Conservation (phyloP, 371 early-diverging fungal genomes). For the Circinella minor region DNA sequence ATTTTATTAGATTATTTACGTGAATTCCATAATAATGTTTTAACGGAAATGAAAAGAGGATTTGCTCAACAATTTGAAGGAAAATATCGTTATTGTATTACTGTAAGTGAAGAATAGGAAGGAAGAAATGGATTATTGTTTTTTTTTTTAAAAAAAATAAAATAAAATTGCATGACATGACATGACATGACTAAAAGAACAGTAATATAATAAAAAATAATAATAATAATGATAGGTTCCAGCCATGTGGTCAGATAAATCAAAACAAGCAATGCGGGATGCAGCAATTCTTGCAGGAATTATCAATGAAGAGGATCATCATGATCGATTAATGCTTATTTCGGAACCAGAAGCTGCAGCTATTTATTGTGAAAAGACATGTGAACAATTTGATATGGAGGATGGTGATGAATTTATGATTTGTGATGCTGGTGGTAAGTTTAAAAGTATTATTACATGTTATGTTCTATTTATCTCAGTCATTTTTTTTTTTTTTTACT, state of each 20-base stretch:
- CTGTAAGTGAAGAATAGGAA: constrained; percentile 26
- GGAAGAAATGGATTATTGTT: too few relatives aligned
- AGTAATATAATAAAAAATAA: too few relatives aligned
- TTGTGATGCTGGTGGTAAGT: constrained; percentile 64
- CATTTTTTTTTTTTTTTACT: too few relatives aligned
- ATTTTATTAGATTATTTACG: constrained; percentile 46
- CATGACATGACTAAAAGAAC: too few relatives aligned
- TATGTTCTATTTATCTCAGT: too few relatives aligned
- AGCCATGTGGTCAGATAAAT: constrained; percentile 67
- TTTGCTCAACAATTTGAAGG: constrained; percentile 40
- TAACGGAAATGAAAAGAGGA: constrained; percentile 54
- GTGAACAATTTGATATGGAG: constrained; percentile 59
- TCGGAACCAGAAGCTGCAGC: constrained; percentile 70
- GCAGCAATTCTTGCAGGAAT: constrained; percentile 58
- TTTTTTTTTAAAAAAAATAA: background rate
- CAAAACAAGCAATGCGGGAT: constrained; percentile 65
- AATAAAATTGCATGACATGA: too few relatives aligned
- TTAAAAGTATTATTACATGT: background rate
- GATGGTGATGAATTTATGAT: constrained; percentile 65
- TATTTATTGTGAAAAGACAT: constrained; percentile 62
- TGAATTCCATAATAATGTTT: constrained; percentile 52
- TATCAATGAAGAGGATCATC: constrained; percentile 51
- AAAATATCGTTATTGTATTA: constrained; percentile 48
- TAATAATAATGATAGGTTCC: constrained; percentile 48
- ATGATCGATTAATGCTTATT: constrained; percentile 58